Evolutionary conservation across 2,329 filamentous ascomycete species (phyloP).

Genomic region (Phialophora chinensis): DNA sequence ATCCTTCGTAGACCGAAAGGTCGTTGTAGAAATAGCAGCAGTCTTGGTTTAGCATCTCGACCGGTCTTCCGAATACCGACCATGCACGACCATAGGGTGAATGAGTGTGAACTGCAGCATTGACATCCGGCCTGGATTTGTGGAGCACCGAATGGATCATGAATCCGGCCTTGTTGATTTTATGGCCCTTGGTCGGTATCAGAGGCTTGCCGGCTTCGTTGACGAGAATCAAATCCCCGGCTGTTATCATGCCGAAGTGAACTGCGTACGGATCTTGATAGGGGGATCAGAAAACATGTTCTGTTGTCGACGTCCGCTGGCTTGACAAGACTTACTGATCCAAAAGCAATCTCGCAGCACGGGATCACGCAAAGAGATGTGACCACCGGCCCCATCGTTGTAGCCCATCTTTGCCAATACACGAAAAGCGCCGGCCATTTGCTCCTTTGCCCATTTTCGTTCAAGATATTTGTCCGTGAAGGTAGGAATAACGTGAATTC

Average conservation of each 20-base stretch:
- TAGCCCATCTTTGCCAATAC: conserved; percentile 64
- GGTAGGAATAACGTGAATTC: conserved; percentile 40
- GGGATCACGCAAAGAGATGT: conserved; percentile 68
- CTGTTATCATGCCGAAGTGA: conserved; percentile 66
- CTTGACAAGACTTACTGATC: conserved; percentile 53
- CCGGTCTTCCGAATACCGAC: conserved; percentile 49
- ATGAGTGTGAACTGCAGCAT: conserved; percentile 62
- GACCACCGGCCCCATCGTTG: conserved; percentile 67
- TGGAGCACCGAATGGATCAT: conserved; percentile 63
- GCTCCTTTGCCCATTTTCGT: conserved; percentile 60
- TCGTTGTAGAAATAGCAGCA: conserved; percentile 56
- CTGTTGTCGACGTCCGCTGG: background rate
- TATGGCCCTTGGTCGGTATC: conserved; percentile 58
- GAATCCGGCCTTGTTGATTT: conserved; percentile 57
- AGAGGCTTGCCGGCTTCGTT: conserved; percentile 66
- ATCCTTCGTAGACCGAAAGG: conserved; percentile 58
- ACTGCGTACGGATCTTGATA: conserved; percentile 63
- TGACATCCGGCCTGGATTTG: conserved; percentile 60
- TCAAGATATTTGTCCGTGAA: conserved; percentile 54
- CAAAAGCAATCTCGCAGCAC: conserved; percentile 66
- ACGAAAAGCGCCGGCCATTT: conserved; percentile 62
- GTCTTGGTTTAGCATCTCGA: conserved; percentile 56
- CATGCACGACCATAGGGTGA: conserved; percentile 58
- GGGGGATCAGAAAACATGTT: no score
- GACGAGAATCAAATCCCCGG: conserved; percentile 71